phyloP scores from a whole-genome alignment of 2,329 filamentous ascomycete species.

The Madurella mycetomatis region DNA sequence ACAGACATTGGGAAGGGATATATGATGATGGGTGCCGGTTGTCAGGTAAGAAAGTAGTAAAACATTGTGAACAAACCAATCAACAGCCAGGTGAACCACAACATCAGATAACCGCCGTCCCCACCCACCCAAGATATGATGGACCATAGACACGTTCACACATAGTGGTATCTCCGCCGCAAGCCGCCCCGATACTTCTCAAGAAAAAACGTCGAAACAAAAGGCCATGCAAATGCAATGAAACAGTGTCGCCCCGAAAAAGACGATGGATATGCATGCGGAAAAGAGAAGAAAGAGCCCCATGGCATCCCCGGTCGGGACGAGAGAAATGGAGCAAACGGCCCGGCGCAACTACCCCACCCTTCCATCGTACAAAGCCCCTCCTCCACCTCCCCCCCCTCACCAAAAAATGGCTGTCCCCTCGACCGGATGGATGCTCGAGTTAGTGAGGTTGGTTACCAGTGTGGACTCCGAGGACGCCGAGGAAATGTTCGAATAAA shows the following conservation, averaged over 20 bases:
- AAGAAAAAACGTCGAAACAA: neutral
- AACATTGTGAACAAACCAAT: neutral
- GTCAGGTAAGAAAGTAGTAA: neutral
- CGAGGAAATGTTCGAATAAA: neutral
- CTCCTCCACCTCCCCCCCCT: no score
- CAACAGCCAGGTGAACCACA: neutral
- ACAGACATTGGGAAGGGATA: no score
- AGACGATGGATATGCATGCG: neutral
- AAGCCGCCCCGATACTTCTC: neutral
- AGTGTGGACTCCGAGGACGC: no score
- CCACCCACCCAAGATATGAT: neutral
- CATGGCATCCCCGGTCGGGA: no score
- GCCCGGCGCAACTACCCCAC: no score
- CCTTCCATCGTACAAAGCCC: no score
- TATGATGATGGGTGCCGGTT: no score
- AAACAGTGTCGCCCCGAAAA: constrained; percentile 1
- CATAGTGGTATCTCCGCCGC: constrained; percentile 22
- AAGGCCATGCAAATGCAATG: constrained; percentile 12
- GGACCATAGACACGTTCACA: constrained; percentile 9
- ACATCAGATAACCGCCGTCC: constrained; percentile 2
- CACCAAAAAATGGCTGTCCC: neutral
- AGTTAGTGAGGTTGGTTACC: no score
- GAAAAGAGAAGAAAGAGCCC: neutral
- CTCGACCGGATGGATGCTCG: no score
- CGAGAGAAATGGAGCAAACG: no score